Evolutionary conservation across 257 asterid genomes (phyloP), one percentile per base, ranked within the genome.

Genomic region (Osmanthus fragrans): DNA sequence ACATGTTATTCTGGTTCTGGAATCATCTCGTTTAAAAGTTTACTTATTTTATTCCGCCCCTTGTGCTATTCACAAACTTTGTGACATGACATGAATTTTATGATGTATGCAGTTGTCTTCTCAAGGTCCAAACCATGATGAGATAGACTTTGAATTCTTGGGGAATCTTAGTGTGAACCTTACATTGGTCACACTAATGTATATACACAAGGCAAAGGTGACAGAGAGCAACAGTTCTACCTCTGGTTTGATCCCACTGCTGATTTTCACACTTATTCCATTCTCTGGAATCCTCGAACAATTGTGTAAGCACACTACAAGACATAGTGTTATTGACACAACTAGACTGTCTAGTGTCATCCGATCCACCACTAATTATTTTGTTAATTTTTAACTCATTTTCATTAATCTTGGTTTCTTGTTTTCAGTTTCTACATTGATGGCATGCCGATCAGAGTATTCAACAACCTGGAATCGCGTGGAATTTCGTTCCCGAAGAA

Each of bases 221-320:
- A 74, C 29, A 80, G 76, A 6, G 91, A 87, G 76, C 88, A 84
- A 58, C 92, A 86, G 40, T 88, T 88, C 83, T 74, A 81, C 73
- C 77, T 86, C 1, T 84, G 92, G 92, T 88, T 88, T 56, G 90
- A 88, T 70, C 92, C 92, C 7, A 84, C 90, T 0, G 51, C 79
- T 4, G 81, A 82, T 68, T 86, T 84, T 34, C 92, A 88, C 51
- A 84, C 87, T 1, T 88, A 85, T 58, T 77, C 89, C 74, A 77
- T 88, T 7, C 72, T 86, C 1, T 88, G 92, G 92, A 86, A 86
- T 58, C 87, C 92, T 56, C 64, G 33, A 2, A 72, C 76, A 4
- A 84, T 84, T 69, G 75, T 88, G 90, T 88, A 78, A 77, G 83
- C 19, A 23, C 2, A 47, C 56, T 13, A 16, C n/a, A 1, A 16